Percentiles rank a stretch among this genome's conserved stretches.
Conservation (phyloP, 306 rosid species). For the Prunus mongolica region DNA sequence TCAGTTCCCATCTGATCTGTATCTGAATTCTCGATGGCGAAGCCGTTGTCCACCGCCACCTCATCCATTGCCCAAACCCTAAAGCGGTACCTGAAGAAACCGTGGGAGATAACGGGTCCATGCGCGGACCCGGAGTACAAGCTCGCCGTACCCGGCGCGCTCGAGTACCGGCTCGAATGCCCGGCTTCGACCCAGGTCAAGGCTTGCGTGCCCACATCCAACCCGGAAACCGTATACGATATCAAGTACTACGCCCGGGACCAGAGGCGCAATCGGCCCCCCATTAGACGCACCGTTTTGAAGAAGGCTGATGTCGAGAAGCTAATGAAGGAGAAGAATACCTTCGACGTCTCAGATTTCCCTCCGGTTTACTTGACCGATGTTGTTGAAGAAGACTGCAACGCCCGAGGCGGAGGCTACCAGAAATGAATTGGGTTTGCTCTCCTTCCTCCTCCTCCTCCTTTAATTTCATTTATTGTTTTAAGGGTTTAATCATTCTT, state of each 20-base stretch:
- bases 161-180: slow-evolving; percentile 68
- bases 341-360: slow-evolving; percentile 50
- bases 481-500: neutral
- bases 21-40: slow-evolving; percentile 26
- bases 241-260: slow-evolving; percentile 81
- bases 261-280: slow-evolving; percentile 97
- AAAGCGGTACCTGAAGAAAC: slow-evolving; percentile 73
- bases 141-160: slow-evolving; percentile 54
- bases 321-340: slow-evolving; percentile 51
- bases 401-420: slow-evolving; percentile 89
- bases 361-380: slow-evolving; percentile 66
- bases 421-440: slow-evolving; percentile 32
- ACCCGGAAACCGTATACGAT: slow-evolving; percentile 83
- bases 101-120: slow-evolving; percentile 97
- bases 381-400: slow-evolving; percentile 53
- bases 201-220: slow-evolving; percentile 56
- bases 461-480: neutral
- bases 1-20: neutral
- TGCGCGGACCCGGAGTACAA: slow-evolving; percentile 73
- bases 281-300: slow-evolving; percentile 57
- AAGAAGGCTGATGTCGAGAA: slow-evolving; percentile 62
- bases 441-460: neutral
- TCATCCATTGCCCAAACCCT: slow-evolving; percentile 47
- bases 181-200: slow-evolving; percentile 59
- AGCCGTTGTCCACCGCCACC: slow-evolving; percentile 14